phyloP scores from a whole-genome alignment of 1,139 yeast species.

The Geotrichum siamense region DNA sequence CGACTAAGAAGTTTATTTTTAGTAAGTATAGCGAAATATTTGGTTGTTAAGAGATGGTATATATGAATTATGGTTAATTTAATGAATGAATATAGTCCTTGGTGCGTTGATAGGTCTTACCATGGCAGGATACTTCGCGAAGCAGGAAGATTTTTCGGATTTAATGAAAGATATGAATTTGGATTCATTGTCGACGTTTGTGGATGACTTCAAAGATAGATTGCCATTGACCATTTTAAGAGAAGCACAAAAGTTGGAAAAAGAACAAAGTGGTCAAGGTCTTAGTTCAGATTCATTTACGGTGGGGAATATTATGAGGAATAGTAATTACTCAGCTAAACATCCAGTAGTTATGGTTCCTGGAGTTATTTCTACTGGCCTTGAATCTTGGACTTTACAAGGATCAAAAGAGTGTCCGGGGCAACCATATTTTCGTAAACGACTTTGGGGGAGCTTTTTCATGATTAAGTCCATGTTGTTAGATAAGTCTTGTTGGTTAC shows the following conservation, averaged over 20 bases:
- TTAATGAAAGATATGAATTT: slow-evolving; percentile 53
- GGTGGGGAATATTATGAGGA: slow-evolving; percentile 64
- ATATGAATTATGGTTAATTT: too few species aligned
- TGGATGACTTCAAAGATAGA: slow-evolving; percentile 33
- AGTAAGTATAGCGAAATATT: slow-evolving; percentile 1
- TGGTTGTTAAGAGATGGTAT: too few species aligned
- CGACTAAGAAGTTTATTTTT: slow-evolving; percentile 13
- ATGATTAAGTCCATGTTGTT: slow-evolving; percentile 89
- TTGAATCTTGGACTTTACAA: slow-evolving; percentile 85
- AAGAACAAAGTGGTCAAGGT: slow-evolving; percentile 24
- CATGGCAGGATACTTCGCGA: slow-evolving; percentile 44
- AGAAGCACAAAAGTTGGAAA: slow-evolving; percentile 51
- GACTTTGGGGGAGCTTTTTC: slow-evolving; percentile 95
- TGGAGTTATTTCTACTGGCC: slow-evolving; percentile 91
- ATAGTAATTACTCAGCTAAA: slow-evolving; percentile 47
- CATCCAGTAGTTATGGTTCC: slow-evolving; percentile 89
- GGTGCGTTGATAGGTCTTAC: slow-evolving; percentile 66
- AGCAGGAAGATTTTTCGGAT: slow-evolving; percentile 43
- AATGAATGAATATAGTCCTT: slow-evolving; percentile 31
- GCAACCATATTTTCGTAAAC: slow-evolving; percentile 74
- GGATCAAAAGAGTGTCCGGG: slow-evolving; percentile 77
- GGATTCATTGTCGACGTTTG: slow-evolving; percentile 33
- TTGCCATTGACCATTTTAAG: slow-evolving; percentile 60
- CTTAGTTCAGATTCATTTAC: slow-evolving; percentile 43
- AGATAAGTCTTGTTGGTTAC: slow-evolving; percentile 89